Evolutionary conservation across 345 rosid species (phyloP).

Genomic region (Excoecaria cochinchinensis): DNA sequence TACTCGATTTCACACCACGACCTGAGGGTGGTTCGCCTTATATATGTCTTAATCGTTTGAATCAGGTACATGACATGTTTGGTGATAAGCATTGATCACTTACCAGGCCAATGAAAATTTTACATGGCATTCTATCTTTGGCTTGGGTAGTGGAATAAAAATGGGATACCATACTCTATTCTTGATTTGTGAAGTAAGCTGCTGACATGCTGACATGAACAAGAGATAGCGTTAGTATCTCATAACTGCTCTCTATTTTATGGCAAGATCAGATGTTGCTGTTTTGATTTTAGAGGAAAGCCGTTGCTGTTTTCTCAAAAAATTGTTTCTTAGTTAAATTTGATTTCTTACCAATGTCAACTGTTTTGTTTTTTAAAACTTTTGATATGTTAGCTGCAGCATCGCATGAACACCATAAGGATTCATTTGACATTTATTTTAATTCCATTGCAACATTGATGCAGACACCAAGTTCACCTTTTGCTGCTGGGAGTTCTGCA

Average conservation of each 20-base stretch:
- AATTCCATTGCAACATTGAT: constrained; percentile 29
- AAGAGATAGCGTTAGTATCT: not conserved
- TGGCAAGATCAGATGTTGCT: not conserved
- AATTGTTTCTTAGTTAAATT: too few species aligned
- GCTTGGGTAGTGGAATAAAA: too few species aligned
- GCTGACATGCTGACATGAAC: not conserved
- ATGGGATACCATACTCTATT: not conserved
- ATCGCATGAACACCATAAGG: not conserved
- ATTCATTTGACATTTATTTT: constrained; percentile 15
- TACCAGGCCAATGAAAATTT: too few species aligned
- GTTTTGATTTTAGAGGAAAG: not conserved
- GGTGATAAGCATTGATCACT: not conserved
- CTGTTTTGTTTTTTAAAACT: not conserved
- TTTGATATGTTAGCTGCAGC: not conserved
- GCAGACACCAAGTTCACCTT: constrained; percentile 90
- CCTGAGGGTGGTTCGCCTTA: constrained; percentile 66
- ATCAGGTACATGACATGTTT: constrained; percentile 53
- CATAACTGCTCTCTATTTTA: not conserved
- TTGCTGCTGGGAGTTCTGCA: constrained; percentile 61
- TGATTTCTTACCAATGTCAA: too few species aligned
- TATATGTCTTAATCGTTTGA: constrained; percentile 81
- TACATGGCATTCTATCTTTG: too few species aligned
- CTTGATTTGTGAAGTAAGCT: constrained; percentile 7
- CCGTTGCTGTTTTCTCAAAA: too few species aligned
- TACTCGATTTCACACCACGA: constrained; percentile 70